Evolutionary conservation across 306 rosid genomes (phyloP).

Genomic region (Vigna angularis): DNA sequence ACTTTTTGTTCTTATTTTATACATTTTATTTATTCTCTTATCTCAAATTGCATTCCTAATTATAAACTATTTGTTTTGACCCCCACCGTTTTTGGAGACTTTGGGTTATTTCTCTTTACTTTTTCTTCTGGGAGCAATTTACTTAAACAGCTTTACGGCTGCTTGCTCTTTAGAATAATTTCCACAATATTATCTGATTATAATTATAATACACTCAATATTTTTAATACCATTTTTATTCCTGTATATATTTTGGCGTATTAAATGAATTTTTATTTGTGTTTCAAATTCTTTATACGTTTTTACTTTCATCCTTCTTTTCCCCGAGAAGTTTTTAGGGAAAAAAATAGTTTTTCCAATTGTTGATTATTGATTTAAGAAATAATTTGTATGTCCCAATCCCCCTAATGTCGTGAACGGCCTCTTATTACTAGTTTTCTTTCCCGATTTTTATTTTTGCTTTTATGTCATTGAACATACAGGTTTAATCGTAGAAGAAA

Average conservation of each 20-base stretch:
- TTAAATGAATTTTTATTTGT: not conserved
- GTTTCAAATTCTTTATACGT: not conserved
- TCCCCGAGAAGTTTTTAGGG: not conserved
- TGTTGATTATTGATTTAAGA: not conserved
- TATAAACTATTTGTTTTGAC: not conserved
- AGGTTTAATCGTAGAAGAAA: not conserved
- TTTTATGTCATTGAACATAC: not conserved
- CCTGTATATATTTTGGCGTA: not conserved
- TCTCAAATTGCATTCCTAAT: not conserved
- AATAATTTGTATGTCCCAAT: constrained; percentile 4
- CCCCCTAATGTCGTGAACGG: not conserved
- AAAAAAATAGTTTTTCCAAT: not conserved
- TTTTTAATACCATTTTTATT: not conserved
- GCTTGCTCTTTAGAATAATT: not conserved
- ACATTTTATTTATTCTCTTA: not conserved
- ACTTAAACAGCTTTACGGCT: not conserved
- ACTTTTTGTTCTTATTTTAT: not conserved
- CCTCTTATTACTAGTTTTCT: constrained; percentile 11
- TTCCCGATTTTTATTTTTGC: not conserved
- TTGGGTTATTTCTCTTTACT: constrained; percentile 17
- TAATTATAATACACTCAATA: constrained; percentile 4
- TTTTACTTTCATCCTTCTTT: not conserved
- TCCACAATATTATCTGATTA: constrained; percentile 32
- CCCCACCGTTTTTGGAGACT: not conserved
- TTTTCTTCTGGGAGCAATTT: not conserved